phyloP scores from a whole-genome alignment of 768 basidiomycete species.

The Tulasnella sp. region DNA sequence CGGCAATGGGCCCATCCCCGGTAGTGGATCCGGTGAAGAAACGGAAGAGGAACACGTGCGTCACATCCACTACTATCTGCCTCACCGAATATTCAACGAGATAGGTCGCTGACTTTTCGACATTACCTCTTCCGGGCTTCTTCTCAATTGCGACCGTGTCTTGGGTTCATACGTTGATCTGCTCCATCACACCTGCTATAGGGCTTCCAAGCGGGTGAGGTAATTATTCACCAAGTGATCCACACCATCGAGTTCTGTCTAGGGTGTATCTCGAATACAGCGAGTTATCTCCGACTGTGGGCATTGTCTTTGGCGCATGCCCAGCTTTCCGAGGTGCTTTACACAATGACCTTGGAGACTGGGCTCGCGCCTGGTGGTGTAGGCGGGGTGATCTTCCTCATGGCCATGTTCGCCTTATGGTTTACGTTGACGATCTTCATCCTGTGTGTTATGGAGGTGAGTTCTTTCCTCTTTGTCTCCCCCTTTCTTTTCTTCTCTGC shows the following conservation, averaged over 20 bases:
- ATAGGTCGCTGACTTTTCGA: neutral
- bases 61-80: slow-evolving; percentile 21
- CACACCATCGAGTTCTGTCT: slow-evolving; percentile 99
- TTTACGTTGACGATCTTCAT: slow-evolving; percentile 62
- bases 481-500: neutral
- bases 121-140: neutral
- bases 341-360: slow-evolving; percentile 65
- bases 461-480: slow-evolving; percentile 23
- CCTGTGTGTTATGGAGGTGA: slow-evolving; percentile 91
- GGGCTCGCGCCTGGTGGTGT: slow-evolving; percentile 32
- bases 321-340: slow-evolving; percentile 88
- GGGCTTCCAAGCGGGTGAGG: slow-evolving; percentile 86
- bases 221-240: slow-evolving; percentile 94
- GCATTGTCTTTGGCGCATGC: slow-evolving; percentile 96
- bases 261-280: slow-evolving; percentile 96
- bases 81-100: neutral
- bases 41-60: slow-evolving; percentile 65
- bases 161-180: too few species aligned
- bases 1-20: neutral
- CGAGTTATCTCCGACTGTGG: slow-evolving; percentile 89
- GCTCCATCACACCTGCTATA: slow-evolving; percentile 31
- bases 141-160: slow-evolving; percentile 13
- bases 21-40: slow-evolving; percentile 54
- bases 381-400: slow-evolving; percentile 41
- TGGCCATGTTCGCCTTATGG: slow-evolving; percentile 73